Base-by-base conservation (phyloP, 257 asterid genomes). In the Ehretia macrophylla region DNA sequence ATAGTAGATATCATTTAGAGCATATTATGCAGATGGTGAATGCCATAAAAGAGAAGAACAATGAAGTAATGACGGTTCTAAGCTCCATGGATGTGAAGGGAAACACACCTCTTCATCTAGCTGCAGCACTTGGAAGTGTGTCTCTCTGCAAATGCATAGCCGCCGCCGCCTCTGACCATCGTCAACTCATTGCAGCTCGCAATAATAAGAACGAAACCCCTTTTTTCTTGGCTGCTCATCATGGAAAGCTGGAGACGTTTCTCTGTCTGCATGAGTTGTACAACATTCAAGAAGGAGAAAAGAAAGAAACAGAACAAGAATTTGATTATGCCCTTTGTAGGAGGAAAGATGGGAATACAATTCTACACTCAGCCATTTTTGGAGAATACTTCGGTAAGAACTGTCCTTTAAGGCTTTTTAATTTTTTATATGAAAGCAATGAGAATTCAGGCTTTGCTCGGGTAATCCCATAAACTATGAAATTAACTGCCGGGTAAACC, bases 71-170 rank as follows among this genome's bases (percentile, higher is more conserved):
- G 1, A 3, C 8, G 0, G 32, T 57, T 13, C 40, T 82, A n/a
- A 0, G 4, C 3, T 52, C 47, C 55, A 17, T 19, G 44, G 80
- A 74, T 17, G 61, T 21, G 14, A 72, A 52, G 21, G 86, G 86
- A 22, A 63, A 78, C 69, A 81, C 87, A 2, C 77, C 84, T 47
- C 82, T 81, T 45, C 84, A 81, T 55, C 66, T 78, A 0, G 82
- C 84, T 9, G 84, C 87, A 17, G 71, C 79, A 8, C 75, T 68
- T 10, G 82, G 87, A 1, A 67, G 74, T 50, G 62, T 38, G 9
- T 11, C 12, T 0, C 66, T 74, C 5, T 74, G 80, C 52, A 0
- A 18, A 0, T 46, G 58, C 55, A 63, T 81, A 3, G 81, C 65
- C n/a, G n/a, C n/a, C n/a, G n/a, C n/a, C n/a, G n/a, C 65, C 4